These are phyloP conservation scores for Kodamaea fukazawae DNA, from an alignment of 805 yeast species.

Conservation along the genomic window DNA sequence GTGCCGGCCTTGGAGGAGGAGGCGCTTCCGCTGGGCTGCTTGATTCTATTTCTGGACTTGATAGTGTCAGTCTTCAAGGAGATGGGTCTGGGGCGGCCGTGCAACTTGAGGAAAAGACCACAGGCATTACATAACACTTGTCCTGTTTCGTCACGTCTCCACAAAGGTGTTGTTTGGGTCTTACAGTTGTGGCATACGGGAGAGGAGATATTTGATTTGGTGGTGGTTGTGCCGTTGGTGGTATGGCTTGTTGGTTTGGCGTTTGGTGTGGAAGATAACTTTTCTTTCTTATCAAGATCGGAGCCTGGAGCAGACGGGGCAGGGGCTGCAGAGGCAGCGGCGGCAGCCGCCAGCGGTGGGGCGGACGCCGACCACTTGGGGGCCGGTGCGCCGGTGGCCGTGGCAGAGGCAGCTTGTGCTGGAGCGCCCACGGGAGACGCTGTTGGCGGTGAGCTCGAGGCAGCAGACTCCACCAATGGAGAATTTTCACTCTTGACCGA, in stretches of 20 bases:
- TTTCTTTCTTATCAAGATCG: constrained; percentile 5
- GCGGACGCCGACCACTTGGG: neutral
- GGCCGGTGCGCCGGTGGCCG: neutral
- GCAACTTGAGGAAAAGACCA: constrained; percentile 83
- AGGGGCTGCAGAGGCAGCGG: constrained; percentile 20
- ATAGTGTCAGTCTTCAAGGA: constrained; percentile 89
- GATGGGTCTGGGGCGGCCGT: constrained; percentile 91
- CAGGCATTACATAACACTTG: constrained; percentile 90
- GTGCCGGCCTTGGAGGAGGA: constrained; percentile 29
- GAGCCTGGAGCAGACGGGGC: constrained; percentile 28
- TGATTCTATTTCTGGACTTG: constrained; percentile 84
- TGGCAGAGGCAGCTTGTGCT: no score
- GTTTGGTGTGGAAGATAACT: constrained; percentile 51
- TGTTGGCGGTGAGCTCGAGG: neutral
- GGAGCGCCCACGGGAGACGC: no score
- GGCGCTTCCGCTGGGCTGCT: constrained; percentile 34
- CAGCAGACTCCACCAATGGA: neutral
- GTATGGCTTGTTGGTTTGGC: constrained; percentile 60
- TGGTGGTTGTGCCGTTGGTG: constrained; percentile 60
- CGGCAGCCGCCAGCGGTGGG: neutral
- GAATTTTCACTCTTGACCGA: constrained; percentile 1
- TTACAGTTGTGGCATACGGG: constrained; percentile 87
- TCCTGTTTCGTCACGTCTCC: constrained; percentile 93
- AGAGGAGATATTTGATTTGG: constrained; percentile 57
- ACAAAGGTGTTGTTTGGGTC: constrained; percentile 89